Base-by-base conservation (phyloP, 2,329 filamentous ascomycete species). In the Alternaria incomplexa region DNA sequence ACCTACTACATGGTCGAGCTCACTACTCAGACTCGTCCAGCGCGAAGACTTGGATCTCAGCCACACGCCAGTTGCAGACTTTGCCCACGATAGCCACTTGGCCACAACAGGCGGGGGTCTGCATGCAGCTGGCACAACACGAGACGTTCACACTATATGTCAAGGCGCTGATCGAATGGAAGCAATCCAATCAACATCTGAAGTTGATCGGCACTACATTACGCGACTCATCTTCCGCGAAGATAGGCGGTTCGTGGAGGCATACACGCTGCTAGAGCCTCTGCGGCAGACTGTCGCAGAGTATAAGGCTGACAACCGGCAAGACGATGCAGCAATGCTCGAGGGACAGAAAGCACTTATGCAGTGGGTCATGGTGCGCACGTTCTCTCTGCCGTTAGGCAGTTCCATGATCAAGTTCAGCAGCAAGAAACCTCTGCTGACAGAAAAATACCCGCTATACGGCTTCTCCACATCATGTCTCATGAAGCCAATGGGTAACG, bases 271-370 rank as follows among this genome's bases (percentile, higher is more conserved):
- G 58, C 84, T 99, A n/a, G 94, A 96, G 60, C 96, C 96, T 26
- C 89, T 91, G 56, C 92, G 91, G 73, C 86, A 93, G 13, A 89
- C 95, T 45, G 83, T 92, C 11, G 89, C 95, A n/a, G 91, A 92
- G 55, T 91, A 95, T 64, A 85, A 90, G 43, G 88, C 90, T 2
- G 86, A 93, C 66, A 88, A 91, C 1, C 88, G 89, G 44, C 96
- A 93, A 91, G 88, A 90, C 22, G 96, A 99, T 76, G 90, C 92
- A 15, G 90, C 96, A 64, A 89, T 97, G 60, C 84, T 99, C 10
- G 96, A 99, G 77, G 92, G 91, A 62, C 96, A 99, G 79, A 97
- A 97, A 78, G 90, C 93, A 64, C 85, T 97, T 30, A 94, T 96
- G 61, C 92, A 96, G 63, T 90, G 91, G 74, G 88, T 97, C 40